phyloP scores from a whole-genome alignment of 2,329 filamentous ascomycete species.

The Cercospora sp. region DNA sequence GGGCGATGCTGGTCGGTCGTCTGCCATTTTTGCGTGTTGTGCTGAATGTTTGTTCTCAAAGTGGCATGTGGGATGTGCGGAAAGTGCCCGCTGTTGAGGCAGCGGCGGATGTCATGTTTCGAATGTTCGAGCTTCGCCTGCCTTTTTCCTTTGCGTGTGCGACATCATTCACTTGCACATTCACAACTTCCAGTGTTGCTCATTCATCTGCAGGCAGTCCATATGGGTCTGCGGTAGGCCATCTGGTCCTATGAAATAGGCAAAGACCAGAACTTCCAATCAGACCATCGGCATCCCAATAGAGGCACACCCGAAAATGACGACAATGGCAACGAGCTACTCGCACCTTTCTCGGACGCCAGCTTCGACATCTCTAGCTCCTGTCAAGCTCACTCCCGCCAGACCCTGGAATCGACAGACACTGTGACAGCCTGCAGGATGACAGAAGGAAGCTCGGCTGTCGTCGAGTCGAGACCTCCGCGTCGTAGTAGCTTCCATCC shows the following conservation, averaged over 20 bases:
- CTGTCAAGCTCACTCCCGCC: neutral
- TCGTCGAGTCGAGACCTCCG: slow-evolving; percentile 15
- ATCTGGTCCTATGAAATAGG: neutral
- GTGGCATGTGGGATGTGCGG: slow-evolving; percentile 4
- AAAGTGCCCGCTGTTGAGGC: slow-evolving; percentile 1
- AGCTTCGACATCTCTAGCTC: neutral
- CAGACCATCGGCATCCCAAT: neutral
- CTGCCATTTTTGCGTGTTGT: slow-evolving; percentile 25
- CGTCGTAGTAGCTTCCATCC: slow-evolving; percentile 4
- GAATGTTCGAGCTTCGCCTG: neutral
- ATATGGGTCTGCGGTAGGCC: neutral
- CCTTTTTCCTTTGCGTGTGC: neutral
- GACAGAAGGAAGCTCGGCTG: neutral
- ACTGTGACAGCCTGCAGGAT: neutral
- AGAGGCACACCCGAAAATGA: neutral
- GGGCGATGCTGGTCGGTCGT: slow-evolving; percentile 44
- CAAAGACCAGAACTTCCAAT: neutral
- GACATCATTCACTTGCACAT: neutral
- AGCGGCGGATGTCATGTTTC: neutral
- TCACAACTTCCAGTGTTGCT: neutral
- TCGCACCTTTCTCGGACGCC: neutral
- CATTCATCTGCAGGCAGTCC: neutral
- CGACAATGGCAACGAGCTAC: neutral
- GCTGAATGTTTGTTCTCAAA: slow-evolving; percentile 1
- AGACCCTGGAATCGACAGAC: neutral